Percentiles rank a stretch among this genome's conserved stretches.
phyloP scores from a whole-genome alignment of 1,139 yeast species.

The Hansenula lynferdii region DNA sequence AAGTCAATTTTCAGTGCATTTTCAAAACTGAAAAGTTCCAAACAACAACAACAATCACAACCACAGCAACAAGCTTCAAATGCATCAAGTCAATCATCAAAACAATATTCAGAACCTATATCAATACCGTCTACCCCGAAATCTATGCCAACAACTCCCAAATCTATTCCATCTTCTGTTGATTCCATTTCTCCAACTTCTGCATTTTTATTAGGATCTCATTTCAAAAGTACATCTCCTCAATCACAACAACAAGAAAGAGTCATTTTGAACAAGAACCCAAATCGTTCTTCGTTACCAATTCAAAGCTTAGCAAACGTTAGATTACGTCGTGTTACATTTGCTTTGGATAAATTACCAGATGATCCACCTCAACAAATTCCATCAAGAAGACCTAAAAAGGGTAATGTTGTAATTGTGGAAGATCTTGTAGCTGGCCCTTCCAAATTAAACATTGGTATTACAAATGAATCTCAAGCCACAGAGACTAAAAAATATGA shows the following conservation, averaged over 20 bases:
- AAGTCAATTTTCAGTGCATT: conserved; percentile 48
- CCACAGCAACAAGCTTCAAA: neutral
- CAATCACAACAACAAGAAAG: conserved; percentile 18
- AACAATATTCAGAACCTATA: conserved; percentile 9
- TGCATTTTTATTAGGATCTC: neutral
- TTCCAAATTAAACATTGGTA: conserved; percentile 61
- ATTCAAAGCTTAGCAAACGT: conserved; percentile 33
- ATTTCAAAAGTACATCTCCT: neutral
- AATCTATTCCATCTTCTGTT: conserved; percentile 13
- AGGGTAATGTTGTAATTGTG: conserved; percentile 76
- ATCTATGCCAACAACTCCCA: conserved; percentile 3
- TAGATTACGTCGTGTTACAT: conserved; percentile 62
- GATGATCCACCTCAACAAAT: conserved; percentile 94
- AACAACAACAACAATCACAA: neutral
- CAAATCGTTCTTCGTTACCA: conserved; percentile 32
- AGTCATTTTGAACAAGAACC: conserved; percentile 44
- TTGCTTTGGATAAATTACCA: conserved; percentile 63
- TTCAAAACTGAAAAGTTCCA: conserved; percentile 31
- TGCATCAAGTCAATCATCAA: neutral
- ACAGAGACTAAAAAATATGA: conserved; percentile 31
- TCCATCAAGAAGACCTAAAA: conserved; percentile 79
- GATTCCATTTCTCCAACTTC: conserved; percentile 21
- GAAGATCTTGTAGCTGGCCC: conserved; percentile 63
- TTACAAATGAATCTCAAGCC: conserved; percentile 30
- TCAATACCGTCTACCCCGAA: conserved; percentile 11